A percentile compares a stretch with the other conserved stretches of the same genome.
Evolutionary conservation across 495 filamentous ascomycete species (phyloP).

Genomic region (Lepidopterella palustris): DNA sequence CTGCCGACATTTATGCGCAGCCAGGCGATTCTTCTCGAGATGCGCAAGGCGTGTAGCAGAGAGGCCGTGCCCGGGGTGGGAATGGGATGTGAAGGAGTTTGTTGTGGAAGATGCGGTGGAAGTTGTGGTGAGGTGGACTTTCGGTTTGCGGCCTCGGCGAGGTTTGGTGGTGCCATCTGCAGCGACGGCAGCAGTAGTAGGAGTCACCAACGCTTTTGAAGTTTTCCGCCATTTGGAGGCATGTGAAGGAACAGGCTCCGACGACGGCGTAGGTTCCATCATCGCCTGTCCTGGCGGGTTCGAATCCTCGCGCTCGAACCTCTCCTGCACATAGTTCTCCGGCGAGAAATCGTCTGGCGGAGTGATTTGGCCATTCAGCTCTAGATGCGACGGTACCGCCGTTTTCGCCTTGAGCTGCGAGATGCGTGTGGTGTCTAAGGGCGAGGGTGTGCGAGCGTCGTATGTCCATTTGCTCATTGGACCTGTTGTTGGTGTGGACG

Average conservation of each 20-base stretch:
- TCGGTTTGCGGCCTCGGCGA: not conserved
- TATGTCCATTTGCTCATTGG: constrained; percentile 11
- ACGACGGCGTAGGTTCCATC: constrained; percentile 3
- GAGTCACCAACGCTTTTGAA: too few relatives aligned
- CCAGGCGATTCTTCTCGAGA: constrained; percentile 74
- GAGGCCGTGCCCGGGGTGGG: constrained; percentile 10
- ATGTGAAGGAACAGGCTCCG: constrained; percentile 6
- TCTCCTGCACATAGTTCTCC: not conserved
- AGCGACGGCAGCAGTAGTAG: too few relatives aligned
- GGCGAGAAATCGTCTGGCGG: constrained; percentile 26
- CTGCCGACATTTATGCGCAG: constrained; percentile 78
- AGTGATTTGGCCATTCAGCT: constrained; percentile 26
- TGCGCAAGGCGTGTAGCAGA: constrained; percentile 41
- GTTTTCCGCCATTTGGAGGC: not conserved
- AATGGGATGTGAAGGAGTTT: constrained; percentile 9
- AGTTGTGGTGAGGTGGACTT: constrained; percentile 15
- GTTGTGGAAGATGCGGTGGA: constrained; percentile 11
- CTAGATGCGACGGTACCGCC: constrained; percentile 5
- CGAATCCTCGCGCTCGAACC: not conserved
- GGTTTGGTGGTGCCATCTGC: not conserved
- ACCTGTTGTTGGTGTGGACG: not conserved
- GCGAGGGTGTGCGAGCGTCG: not conserved
- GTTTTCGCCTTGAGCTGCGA: not conserved
- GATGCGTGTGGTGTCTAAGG: too few relatives aligned
- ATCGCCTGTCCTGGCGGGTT: constrained; percentile 10